A percentile compares a stretch with the other conserved stretches of the same genome.
phyloP scores from a whole-genome alignment of 306 rosid genomes.

The Prunus kanzakura region DNA sequence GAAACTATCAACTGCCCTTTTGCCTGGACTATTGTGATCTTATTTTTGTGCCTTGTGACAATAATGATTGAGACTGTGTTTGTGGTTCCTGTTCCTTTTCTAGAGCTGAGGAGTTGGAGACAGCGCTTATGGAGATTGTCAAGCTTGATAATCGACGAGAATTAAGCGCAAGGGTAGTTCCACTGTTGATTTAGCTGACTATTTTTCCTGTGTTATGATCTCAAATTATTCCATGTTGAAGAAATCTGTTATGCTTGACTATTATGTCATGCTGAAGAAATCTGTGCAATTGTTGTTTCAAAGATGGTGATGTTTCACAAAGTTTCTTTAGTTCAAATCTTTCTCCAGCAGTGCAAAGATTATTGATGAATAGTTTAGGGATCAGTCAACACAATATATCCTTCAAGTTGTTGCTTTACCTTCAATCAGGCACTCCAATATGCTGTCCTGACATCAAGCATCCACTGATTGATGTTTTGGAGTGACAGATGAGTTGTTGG shows the following conservation, averaged over 20 bases:
- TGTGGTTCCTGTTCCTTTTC: constrained; percentile 25
- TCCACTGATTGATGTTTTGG: not conserved
- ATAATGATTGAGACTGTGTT: constrained; percentile 24
- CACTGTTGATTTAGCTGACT: constrained; percentile 28
- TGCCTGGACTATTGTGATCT: not conserved
- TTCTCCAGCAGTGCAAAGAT: not conserved
- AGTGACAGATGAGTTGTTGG: not conserved
- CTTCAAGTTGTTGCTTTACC: not conserved
- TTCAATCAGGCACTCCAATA: not conserved
- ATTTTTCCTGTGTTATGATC: constrained; percentile 11
- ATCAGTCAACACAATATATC: not conserved
- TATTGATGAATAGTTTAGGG: not conserved
- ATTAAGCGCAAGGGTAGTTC: constrained; percentile 79
- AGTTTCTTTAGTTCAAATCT: not conserved
- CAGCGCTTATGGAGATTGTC: constrained; percentile 91
- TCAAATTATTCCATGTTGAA: not conserved
- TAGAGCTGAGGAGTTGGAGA: constrained; percentile 97
- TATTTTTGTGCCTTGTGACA: not conserved
- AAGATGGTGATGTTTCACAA: constrained; percentile 7
- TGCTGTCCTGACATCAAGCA: not conserved
- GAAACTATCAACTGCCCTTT: not conserved
- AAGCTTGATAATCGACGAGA: constrained; percentile 69
- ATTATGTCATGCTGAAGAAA: constrained; percentile 4
- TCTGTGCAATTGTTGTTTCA: constrained; percentile 10
- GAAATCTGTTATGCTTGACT: not conserved